Evolutionary conservation across 371 early-diverging fungal genomes (phyloP).

Genomic region (Mucor ambiguus): DNA sequence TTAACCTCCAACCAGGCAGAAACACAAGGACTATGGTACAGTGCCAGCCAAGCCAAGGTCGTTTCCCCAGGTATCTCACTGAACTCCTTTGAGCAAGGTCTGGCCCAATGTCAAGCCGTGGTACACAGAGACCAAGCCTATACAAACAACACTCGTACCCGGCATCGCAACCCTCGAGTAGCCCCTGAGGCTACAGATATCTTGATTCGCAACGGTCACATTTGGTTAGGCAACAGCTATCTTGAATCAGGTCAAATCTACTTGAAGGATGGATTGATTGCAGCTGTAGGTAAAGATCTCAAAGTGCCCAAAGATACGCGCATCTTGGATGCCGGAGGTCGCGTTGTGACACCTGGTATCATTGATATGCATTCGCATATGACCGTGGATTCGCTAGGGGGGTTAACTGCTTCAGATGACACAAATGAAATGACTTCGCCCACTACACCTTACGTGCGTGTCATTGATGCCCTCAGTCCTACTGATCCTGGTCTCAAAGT

Average conservation of each 20-base stretch:
- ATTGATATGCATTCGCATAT: conserved; percentile 84
- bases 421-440: conserved; percentile 75
- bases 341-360: conserved; percentile 79
- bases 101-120: conserved; percentile 47
- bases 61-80: conserved; percentile 53
- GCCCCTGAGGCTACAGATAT: conserved; percentile 33
- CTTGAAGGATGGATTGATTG: conserved; percentile 61
- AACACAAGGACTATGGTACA: conserved; percentile 24
- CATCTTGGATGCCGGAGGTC: conserved; percentile 66
- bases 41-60: conserved; percentile 10
- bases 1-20: background rate
- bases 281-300: conserved; percentile 43
- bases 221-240: conserved; percentile 50
- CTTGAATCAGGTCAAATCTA: conserved; percentile 63
- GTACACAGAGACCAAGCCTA: conserved; percentile 10
- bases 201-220: conserved; percentile 58
- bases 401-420: conserved; percentile 56
- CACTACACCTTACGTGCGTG: conserved; percentile 65
- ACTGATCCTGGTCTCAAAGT: conserved; percentile 71
- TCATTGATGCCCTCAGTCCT: conserved; percentile 65
- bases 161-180: conserved; percentile 46
- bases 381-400: conserved; percentile 65
- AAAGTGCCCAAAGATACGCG: conserved; percentile 37
- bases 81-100: conserved; percentile 43
- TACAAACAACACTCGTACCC: conserved; percentile 31